Conservation (phyloP, 148 eudicot genomes). For the Fagopyrum tataricum region DNA sequence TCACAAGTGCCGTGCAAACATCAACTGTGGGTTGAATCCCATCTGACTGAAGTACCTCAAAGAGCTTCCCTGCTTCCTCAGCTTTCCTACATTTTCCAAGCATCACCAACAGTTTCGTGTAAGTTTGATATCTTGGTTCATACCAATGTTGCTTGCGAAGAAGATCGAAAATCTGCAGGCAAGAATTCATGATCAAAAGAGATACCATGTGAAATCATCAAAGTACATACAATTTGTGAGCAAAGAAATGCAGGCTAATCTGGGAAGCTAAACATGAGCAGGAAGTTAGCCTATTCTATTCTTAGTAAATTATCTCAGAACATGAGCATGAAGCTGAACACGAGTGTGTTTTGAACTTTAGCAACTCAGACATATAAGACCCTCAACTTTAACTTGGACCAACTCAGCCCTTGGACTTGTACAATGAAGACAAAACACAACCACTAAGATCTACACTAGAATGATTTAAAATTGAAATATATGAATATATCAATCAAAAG, state of each 20-base stretch:
- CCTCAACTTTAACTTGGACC: no score
- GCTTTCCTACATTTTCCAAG: constrained; percentile 81
- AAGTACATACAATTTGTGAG: constrained; percentile 8
- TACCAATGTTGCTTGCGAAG: constrained; percentile 95
- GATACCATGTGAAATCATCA: background rate
- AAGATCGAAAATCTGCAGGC: constrained; percentile 59
- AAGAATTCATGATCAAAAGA: background rate
- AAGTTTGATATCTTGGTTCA: constrained; percentile 61
- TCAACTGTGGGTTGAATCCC: constrained; percentile 72
- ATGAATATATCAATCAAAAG: constrained; percentile 49
- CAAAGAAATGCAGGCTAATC: background rate
- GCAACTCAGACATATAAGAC: no score
- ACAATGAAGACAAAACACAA: constrained; percentile 19
- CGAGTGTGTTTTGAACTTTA: no score
- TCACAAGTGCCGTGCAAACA: constrained; percentile 66
- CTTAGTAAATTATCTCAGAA: no score
- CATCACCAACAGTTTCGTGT: constrained; percentile 72
- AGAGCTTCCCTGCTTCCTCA: constrained; percentile 61
- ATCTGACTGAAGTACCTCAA: constrained; percentile 56
- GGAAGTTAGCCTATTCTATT: no score
- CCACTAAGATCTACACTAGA: constrained; percentile 44
- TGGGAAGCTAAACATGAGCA: no score
- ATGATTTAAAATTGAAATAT: no score
- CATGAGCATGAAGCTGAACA: no score
- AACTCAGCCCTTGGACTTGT: background rate